phyloP scores from a whole-genome alignment of 306 rosid species.

The Ceratonia siliqua region DNA sequence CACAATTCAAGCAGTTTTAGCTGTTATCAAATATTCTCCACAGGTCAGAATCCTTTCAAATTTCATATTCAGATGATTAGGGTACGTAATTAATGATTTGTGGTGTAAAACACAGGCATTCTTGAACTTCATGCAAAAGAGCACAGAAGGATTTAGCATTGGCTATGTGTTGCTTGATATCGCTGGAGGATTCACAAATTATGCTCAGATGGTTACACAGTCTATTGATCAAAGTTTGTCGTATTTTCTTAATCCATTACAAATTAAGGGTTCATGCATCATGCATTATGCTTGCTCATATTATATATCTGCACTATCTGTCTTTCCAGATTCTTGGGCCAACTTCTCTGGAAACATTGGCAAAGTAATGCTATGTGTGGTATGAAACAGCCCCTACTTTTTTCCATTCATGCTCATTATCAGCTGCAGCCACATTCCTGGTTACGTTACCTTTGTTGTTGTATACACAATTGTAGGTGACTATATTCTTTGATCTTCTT shows the following conservation, averaged over 20 bases:
- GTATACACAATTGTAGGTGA: constrained; percentile 28
- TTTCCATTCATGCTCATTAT: not conserved
- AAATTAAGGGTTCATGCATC: no score
- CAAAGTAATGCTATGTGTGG: constrained; percentile 71
- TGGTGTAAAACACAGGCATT: constrained; percentile 42
- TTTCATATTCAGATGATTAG: not conserved
- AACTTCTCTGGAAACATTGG: constrained; percentile 78
- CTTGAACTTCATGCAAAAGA: constrained; percentile 67
- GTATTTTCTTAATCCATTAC: constrained; percentile 9
- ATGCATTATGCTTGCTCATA: no score
- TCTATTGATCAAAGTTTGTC: constrained; percentile 75
- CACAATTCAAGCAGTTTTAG: constrained; percentile 67
- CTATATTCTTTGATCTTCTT: constrained; percentile 40
- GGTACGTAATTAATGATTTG: no score
- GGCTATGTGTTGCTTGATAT: constrained; percentile 69
- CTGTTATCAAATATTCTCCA: constrained; percentile 70
- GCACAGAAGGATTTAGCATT: constrained; percentile 77
- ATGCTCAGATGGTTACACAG: constrained; percentile 65
- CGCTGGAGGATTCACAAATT: constrained; percentile 57
- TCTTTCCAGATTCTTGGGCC: constrained; percentile 65
- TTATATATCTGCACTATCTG: not conserved
- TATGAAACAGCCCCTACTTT: constrained; percentile 31
- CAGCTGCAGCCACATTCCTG: not conserved
- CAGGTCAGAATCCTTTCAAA: constrained; percentile 57
- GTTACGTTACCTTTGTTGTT: not conserved